A percentile compares a stretch with the other conserved stretches of the same genome.
Conservation (phyloP, 1,139 yeast species). For the Meyerozyma guilliermondii region DNA sequence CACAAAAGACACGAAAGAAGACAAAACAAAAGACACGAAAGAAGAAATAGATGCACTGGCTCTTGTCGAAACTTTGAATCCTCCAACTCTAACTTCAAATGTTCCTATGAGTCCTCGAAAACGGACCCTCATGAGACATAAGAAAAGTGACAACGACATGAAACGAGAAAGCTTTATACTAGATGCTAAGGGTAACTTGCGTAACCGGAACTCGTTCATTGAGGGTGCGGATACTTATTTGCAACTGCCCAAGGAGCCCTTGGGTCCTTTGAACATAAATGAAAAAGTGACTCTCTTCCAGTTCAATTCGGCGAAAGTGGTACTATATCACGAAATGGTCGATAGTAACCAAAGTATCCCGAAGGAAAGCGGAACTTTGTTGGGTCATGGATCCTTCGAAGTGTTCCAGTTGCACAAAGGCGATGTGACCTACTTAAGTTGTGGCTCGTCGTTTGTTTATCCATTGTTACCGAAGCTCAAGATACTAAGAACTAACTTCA, state of each 20-base stretch:
- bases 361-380: conserved; percentile 36
- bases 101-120: conserved; percentile 32
- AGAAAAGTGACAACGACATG: conserved; percentile 25
- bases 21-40: not conserved
- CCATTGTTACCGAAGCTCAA: conserved; percentile 62
- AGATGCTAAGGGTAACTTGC: conserved; percentile 27
- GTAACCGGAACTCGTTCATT: conserved; percentile 8
- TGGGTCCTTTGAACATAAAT: conserved; percentile 19
- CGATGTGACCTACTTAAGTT: conserved; percentile 55
- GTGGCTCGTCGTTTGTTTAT: conserved; percentile 52
- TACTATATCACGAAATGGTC: conserved; percentile 39
- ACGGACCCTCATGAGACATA: conserved; percentile 37
- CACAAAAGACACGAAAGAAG: no score
- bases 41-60: not conserved
- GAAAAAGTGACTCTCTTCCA: conserved; percentile 37
- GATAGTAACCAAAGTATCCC: conserved; percentile 8
- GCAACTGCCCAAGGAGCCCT: not conserved
- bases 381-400: conserved; percentile 61
- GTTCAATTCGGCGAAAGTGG: conserved; percentile 32
- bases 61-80: not conserved
- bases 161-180: conserved; percentile 17
- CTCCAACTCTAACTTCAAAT: not conserved
- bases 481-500: conserved; percentile 46
- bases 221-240: not conserved
- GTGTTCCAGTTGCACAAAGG: conserved; percentile 62